These are phyloP conservation scores for Astragalus membranaceus DNA, from an alignment of 306 rosid genomes.

Conservation along the genomic window DNA sequence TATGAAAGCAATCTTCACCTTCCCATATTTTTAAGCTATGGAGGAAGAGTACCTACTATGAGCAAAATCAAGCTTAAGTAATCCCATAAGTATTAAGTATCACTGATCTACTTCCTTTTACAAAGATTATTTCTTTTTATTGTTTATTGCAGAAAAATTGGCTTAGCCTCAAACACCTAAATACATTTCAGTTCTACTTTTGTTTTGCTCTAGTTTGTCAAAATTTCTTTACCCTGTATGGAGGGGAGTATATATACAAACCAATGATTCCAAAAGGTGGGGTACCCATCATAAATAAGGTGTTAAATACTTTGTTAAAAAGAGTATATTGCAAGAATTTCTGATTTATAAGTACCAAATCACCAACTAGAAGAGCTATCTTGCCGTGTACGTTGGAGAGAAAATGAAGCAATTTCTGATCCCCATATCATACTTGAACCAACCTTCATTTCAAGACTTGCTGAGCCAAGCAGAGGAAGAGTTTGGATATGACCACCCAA, in stretches of 20 bases:
- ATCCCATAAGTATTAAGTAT: not conserved
- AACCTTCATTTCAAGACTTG: constrained; percentile 35
- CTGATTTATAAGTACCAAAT: too few species aligned
- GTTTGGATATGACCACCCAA: constrained; percentile 32
- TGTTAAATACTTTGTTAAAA: too few species aligned
- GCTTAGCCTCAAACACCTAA: not conserved
- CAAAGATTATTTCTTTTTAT: too few species aligned
- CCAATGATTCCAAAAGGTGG: too few species aligned
- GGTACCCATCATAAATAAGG: too few species aligned
- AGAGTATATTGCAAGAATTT: too few species aligned
- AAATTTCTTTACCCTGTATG: not conserved
- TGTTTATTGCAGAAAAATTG: too few species aligned
- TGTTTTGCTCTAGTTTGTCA: not conserved
- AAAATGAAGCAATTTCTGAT: constrained; percentile 18
- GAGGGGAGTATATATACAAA: too few species aligned
- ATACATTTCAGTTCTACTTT: not conserved
- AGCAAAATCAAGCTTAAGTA: not conserved
- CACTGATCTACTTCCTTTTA: not conserved
- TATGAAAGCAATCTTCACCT: not conserved
- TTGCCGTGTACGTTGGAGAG: constrained; percentile 39
- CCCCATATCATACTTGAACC: constrained; percentile 35
- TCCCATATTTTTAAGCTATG: not conserved
- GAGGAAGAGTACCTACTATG: not conserved
- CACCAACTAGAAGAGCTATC: too few species aligned
- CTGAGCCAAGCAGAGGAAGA: constrained; percentile 27